These are phyloP conservation scores for Diplodia scrobiculata DNA, from an alignment of 2,329 filamentous ascomycete species.

Conservation along the genomic window DNA sequence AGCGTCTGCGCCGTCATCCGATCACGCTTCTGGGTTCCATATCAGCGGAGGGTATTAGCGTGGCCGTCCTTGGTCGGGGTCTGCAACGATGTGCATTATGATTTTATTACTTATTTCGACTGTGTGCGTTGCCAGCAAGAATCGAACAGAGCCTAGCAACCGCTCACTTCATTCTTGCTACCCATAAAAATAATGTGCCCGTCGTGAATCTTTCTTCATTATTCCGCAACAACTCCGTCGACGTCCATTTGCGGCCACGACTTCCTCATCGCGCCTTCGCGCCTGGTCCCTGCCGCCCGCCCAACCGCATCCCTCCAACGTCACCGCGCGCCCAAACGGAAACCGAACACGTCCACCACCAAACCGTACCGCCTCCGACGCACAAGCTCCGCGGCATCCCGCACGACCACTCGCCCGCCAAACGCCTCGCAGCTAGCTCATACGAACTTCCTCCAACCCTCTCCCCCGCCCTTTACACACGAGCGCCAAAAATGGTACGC, in stretches of 20 bases:
- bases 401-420: not conserved
- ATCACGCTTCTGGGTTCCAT: too few relatives aligned
- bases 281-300: not conserved
- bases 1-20: too few relatives aligned
- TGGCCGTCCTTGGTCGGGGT: too few relatives aligned
- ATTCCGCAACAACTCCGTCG: not conserved
- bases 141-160: too few relatives aligned
- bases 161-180: not conserved
- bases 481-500: not conserved
- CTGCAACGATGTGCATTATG: too few relatives aligned
- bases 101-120: too few relatives aligned
- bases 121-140: too few relatives aligned
- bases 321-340: not conserved
- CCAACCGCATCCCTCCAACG: not conserved
- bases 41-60: too few relatives aligned
- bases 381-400: not conserved
- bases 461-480: not conserved
- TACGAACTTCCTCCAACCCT: not conserved
- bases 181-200: not conserved
- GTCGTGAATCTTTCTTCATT: not conserved
- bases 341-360: slow-evolving; percentile 13
- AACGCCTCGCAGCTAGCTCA: not conserved
- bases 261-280: not conserved
- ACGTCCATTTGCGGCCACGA: not conserved
- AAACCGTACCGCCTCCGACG: not conserved